Conservation (phyloP, 164 flowering plant species). For the Dillenia suffruticosa region DNA sequence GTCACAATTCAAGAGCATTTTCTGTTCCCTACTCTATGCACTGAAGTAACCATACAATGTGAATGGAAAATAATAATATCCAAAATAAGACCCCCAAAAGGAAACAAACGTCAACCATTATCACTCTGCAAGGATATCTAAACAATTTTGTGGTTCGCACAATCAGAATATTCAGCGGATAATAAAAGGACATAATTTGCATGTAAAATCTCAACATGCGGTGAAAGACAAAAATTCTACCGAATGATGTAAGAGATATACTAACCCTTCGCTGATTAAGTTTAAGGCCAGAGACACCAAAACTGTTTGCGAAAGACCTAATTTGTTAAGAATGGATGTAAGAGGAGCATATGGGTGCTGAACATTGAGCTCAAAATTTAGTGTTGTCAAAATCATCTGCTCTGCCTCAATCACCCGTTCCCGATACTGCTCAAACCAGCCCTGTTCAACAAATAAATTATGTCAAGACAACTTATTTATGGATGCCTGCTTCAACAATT, state of each 20-base stretch:
- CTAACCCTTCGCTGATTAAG: slow-evolving; percentile 97
- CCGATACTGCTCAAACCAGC: slow-evolving; percentile 91
- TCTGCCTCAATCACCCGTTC: slow-evolving; percentile 85
- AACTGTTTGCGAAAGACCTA: slow-evolving; percentile 73
- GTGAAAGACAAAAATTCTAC: neutral
- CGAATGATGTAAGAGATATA: slow-evolving; percentile 3
- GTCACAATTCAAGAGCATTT: too few relatives aligned
- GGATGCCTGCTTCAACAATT: too few relatives aligned
- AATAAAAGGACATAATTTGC: too few relatives aligned
- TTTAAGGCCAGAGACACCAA: slow-evolving; percentile 75
- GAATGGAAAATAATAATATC: too few relatives aligned
- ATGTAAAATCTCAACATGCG: neutral
- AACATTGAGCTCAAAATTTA: slow-evolving; percentile 89
- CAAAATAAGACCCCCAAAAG: too few relatives aligned
- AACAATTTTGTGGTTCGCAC: too few relatives aligned
- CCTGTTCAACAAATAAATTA: slow-evolving; percentile 43
- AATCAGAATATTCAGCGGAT: too few relatives aligned
- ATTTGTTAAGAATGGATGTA: slow-evolving; percentile 70
- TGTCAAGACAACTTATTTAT: too few relatives aligned
- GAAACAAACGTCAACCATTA: too few relatives aligned
- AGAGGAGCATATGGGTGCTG: slow-evolving; percentile 87
- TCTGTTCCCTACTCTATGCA: too few relatives aligned
- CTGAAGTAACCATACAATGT: too few relatives aligned
- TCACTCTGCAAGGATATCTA: too few relatives aligned
- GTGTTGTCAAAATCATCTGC: slow-evolving; percentile 79